Percentiles rank a stretch among this genome's conserved stretches.
These are phyloP conservation scores for Capsicum pubescens DNA, from an alignment of 257 asterid genomes.

Conservation along the genomic window DNA sequence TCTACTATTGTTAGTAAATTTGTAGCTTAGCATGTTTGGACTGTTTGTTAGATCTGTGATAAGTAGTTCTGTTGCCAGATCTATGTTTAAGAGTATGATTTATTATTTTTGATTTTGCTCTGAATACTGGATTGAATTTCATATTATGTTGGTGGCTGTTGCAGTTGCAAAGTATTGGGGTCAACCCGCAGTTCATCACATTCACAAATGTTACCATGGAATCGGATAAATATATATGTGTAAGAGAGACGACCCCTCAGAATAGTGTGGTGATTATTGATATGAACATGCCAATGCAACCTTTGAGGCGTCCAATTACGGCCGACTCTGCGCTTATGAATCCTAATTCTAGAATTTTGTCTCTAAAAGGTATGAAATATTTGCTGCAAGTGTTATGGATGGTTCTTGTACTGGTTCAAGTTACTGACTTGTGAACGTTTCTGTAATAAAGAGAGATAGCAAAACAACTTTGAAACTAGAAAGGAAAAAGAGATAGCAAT, in stretches of 20 bases:
- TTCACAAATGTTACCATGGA: slow-evolving; percentile 98
- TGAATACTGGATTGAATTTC: slow-evolving; percentile 40
- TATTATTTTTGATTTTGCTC: not conserved
- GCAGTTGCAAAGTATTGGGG: slow-evolving; percentile 95
- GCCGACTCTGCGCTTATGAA: slow-evolving; percentile 99
- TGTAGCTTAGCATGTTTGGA: slow-evolving; percentile 7
- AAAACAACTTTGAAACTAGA: not conserved
- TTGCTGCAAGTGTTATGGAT: not conserved
- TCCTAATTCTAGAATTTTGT: slow-evolving; percentile 86
- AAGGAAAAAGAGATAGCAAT: not conserved
- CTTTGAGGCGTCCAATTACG: slow-evolving; percentile 93
- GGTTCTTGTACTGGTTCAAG: slow-evolving; percentile 11
- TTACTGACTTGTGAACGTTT: not conserved
- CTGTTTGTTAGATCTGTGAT: slow-evolving; percentile 27
- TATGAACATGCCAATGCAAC: slow-evolving; percentile 96
- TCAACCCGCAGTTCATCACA: slow-evolving; percentile 91
- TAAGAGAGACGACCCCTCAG: slow-evolving; percentile 96
- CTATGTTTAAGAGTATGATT: slow-evolving; percentile 31
- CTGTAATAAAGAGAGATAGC: not conserved
- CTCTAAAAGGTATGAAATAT: slow-evolving; percentile 75
- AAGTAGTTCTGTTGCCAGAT: slow-evolving; percentile 47
- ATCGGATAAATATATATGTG: slow-evolving; percentile 95
- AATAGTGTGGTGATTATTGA: slow-evolving; percentile 95
- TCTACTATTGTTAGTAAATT: not conserved
- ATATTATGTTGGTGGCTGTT: slow-evolving; percentile 44